Percentiles rank a stretch among this genome's conserved stretches.
phyloP scores from a whole-genome alignment of 2,329 filamentous ascomycete species.

The Penicillium sp. region DNA sequence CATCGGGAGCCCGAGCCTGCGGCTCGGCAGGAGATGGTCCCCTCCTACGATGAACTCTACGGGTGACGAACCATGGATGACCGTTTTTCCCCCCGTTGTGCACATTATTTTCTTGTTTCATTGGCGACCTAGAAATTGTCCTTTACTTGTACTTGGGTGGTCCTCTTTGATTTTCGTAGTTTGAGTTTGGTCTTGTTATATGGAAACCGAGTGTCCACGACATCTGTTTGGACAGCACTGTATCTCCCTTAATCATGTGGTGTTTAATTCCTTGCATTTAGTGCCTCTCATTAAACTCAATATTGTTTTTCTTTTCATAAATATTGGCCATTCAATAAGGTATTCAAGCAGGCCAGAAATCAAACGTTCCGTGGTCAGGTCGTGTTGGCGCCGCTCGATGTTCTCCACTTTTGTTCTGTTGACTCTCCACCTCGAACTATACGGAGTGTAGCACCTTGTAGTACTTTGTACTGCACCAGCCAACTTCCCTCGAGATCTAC shows the following conservation, averaged over 20 bases:
- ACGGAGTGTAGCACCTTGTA: not conserved
- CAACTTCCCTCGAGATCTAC: not conserved
- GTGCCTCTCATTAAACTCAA: not conserved
- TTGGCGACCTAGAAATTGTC: constrained; percentile 7
- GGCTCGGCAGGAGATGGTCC: constrained; percentile 41
- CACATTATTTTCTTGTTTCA: not conserved
- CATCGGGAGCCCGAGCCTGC: constrained; percentile 30
- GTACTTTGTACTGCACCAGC: not conserved
- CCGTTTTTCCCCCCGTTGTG: not conserved
- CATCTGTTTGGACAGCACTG: not conserved
- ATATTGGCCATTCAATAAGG: not conserved
- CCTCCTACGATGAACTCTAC: constrained; percentile 49
- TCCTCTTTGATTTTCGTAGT: not conserved
- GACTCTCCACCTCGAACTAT: constrained; percentile 2
- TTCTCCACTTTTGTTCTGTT: not conserved
- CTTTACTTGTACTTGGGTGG: constrained; percentile 4
- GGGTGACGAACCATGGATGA: constrained; percentile 33
- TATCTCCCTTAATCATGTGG: constrained; percentile 1
- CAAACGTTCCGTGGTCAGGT: not conserved
- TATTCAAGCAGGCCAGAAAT: not conserved
- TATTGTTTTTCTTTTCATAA: not conserved
- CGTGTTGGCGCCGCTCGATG: not conserved
- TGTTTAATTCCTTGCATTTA: not conserved
- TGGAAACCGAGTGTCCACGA: not conserved
- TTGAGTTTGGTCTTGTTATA: not conserved